A percentile compares a stretch with the other conserved stretches of the same genome.
These are phyloP conservation scores for Coemansia erecta DNA, from an alignment of 192 early-diverging fungal genomes.

Conservation along the genomic window DNA sequence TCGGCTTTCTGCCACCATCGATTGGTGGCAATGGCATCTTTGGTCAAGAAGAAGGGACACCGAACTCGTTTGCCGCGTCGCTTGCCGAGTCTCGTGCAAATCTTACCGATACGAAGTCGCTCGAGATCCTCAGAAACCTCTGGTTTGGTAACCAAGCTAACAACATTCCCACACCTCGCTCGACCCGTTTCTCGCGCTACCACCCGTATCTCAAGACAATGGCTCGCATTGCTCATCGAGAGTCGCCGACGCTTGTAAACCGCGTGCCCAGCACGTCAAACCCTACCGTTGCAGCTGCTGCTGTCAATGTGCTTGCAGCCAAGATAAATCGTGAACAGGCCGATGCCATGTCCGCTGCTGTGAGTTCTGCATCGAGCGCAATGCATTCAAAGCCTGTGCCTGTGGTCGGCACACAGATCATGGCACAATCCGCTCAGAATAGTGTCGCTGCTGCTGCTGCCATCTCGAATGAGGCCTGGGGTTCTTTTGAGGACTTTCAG, in stretches of 20 bases:
- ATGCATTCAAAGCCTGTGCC: background rate
- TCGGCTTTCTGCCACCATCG: too few relatives aligned
- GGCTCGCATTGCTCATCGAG: constrained; percentile 43
- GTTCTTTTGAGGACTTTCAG: background rate
- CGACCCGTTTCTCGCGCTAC: constrained; percentile 47
- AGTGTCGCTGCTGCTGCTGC: background rate
- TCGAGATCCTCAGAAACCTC: constrained; percentile 15
- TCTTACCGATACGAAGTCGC: constrained; percentile 10
- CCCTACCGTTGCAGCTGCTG: constrained; percentile 44
- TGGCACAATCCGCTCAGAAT: too few relatives aligned
- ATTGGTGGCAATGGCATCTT: background rate
- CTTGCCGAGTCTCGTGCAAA: constrained; percentile 14
- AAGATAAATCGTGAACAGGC: constrained; percentile 11
- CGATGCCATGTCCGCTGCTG: background rate
- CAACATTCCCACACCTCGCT: constrained; percentile 27
- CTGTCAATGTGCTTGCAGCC: constrained; percentile 38
- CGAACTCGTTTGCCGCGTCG: constrained; percentile 7
- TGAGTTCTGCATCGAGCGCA: background rate
- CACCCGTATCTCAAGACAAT: constrained; percentile 54
- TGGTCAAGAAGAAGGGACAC: background rate
- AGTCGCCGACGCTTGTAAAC: constrained; percentile 37
- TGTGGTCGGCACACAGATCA: too few relatives aligned
- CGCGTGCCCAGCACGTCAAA: constrained; percentile 46
- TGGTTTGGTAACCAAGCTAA: constrained; percentile 28
- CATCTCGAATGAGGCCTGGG: background rate